Evolutionary conservation across 169 alveolate species (phyloP).

Genomic region (Perkinsus marinus): DNA sequence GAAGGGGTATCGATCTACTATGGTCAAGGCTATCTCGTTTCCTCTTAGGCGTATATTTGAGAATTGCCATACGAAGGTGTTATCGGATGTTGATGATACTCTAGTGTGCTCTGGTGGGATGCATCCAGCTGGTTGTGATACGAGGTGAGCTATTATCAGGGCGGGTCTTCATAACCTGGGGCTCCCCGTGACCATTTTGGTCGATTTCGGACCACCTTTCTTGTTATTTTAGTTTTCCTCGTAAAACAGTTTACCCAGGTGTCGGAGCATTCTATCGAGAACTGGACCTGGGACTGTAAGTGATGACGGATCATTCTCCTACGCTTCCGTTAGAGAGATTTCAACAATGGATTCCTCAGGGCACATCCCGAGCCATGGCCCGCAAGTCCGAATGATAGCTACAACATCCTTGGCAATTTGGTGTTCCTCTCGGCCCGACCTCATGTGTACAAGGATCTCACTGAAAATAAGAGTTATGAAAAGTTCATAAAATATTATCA

Average conservation of each 20-base stretch:
- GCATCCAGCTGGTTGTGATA: neutral
- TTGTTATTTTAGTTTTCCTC: neutral
- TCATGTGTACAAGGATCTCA: neutral
- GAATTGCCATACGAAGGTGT: neutral
- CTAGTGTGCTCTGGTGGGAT: neutral
- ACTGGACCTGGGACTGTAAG: neutral
- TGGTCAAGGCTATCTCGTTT: neutral
- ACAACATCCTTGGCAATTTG: neutral
- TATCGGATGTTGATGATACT: neutral
- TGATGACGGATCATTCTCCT: neutral
- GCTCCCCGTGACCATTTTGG: no score
- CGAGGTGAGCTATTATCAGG: neutral
- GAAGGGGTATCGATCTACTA: neutral
- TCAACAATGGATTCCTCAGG: neutral
- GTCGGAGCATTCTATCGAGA: neutral
- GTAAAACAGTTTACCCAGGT: neutral
- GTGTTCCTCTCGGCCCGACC: neutral
- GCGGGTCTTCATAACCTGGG: no score
- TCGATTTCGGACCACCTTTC: no score
- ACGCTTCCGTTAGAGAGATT: neutral
- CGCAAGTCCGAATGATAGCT: neutral
- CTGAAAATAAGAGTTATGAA: neutral
- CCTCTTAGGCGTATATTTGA: neutral
- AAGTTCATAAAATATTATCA: neutral
- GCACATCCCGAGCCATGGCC: neutral